Evolutionary conservation across 2,329 filamentous ascomycete species (phyloP), one percentile per base, ranked within the genome.

Genomic region (Ascochyta viciae-villosae): DNA sequence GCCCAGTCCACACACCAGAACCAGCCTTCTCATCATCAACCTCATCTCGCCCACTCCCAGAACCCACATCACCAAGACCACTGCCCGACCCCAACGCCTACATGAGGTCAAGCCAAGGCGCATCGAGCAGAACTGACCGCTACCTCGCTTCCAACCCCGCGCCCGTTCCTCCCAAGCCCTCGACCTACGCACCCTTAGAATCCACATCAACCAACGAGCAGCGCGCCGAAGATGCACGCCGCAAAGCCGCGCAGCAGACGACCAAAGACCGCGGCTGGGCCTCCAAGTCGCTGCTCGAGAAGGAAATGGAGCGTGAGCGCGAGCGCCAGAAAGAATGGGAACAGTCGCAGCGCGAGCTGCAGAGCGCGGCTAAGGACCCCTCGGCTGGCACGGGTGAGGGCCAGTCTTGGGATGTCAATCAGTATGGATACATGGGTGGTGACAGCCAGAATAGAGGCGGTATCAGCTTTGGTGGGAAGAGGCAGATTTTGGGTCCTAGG

Each of bases 321-420:
- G 85, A 91, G 77, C 81, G 89, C 13, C 90, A 93, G 76, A 83
- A 82, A 52, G 90, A 93, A 72, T 93, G 91, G 91, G 90, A 95
- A 73, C 86, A 90, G 60, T 80, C 86, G 1, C 91, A 94, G 75
- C 81, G 86, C 67, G 85, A 85, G 62, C 84, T 86, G 16, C 83
- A 85, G 22, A 82, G 82, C 51, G 82, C 84, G 0, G 79, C 81
- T 6, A 81, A 80, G 31, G 79, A 83, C 16, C 75, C 77, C 1
- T 82, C 84, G 13, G 86, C 89, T 23, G 88, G 88, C 0, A 84
- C 86, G 38, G 87, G 86, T 0, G 85, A 85, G n/a, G 89, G 89
- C 0, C 79, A 90, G 10, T 82, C 83, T 15, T 93, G 89, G 89
- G 89, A 93, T 64, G 87, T 91, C 10, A 85, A 87, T 52, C 89